Conservation (phyloP, 768 basidiomycete species). For the Thelephora aurantiotincta region DNA sequence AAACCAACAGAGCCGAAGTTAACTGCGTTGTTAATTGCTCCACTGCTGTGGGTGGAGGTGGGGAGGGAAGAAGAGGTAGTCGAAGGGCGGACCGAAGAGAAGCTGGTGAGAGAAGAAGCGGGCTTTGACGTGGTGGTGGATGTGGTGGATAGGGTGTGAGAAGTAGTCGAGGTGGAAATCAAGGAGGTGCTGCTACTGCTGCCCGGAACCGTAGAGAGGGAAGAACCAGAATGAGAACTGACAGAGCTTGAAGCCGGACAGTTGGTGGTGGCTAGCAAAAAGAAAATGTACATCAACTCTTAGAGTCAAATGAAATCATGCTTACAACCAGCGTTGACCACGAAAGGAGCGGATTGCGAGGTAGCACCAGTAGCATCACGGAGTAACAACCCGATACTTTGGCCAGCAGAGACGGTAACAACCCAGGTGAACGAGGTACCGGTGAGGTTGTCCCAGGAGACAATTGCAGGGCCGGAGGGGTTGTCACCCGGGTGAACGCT, state of each 20-base stretch:
- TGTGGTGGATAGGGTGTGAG: conserved; percentile 1
- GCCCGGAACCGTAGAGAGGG: not conserved
- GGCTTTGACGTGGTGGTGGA: not conserved
- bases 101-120: too few relatives aligned
- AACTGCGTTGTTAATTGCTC: too few relatives aligned
- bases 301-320: conserved; percentile 4
- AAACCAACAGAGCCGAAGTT: too few relatives aligned
- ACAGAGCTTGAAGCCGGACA: not conserved
- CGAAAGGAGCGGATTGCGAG: conserved; percentile 39
- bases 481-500: conserved; percentile 43
- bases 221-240: conserved; percentile 2
- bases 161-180: conserved; percentile 1
- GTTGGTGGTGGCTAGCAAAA: conserved; percentile 2
- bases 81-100: too few relatives aligned
- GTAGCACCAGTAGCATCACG: conserved; percentile 42
- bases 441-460: conserved; percentile 27
- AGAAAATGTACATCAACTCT: conserved; percentile 4
- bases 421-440: conserved; percentile 37
- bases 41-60: too few relatives aligned
- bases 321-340: conserved; percentile 35
- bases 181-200: not conserved
- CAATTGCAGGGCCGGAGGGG: conserved; percentile 29
- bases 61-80: too few relatives aligned
- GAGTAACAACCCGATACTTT: conserved; percentile 39
- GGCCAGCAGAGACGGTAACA: conserved; percentile 37